These are phyloP conservation scores for Ambrosiella cleistominuta DNA, from an alignment of 2,329 filamentous ascomycete genomes.

Conservation along the genomic window DNA sequence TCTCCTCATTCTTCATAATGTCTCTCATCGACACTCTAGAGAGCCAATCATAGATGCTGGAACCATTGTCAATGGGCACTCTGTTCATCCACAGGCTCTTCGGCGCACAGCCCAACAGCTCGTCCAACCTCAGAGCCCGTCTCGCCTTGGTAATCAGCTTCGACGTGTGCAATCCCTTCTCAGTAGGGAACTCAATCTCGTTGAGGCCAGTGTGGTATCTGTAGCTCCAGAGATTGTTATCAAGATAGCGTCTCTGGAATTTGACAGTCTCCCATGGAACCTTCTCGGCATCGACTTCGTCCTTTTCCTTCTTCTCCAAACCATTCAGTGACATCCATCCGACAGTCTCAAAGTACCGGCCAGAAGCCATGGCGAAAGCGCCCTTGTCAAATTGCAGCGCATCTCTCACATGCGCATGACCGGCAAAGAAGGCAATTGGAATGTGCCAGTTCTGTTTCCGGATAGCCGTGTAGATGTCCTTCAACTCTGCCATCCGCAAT, in stretches of 20 bases:
- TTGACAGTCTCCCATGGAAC: conserved; percentile 24
- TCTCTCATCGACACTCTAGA: conserved; percentile 57
- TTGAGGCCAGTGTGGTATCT: conserved; percentile 65
- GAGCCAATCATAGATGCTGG: conserved; percentile 71
- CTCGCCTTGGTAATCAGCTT: conserved; percentile 52
- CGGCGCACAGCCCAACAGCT: conserved; percentile 68
- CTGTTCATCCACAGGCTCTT: conserved; percentile 67
- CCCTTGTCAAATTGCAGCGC: conserved; percentile 62
- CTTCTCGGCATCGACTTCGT: conserved; percentile 17
- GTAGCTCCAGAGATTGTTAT: conserved; percentile 78
- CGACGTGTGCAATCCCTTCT: conserved; percentile 55
- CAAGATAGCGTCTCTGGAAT: conserved; percentile 73
- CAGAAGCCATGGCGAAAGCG: conserved; percentile 66
- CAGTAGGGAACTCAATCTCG: conserved; percentile 54
- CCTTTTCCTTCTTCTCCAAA: conserved; percentile 21
- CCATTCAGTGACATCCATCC: conserved; percentile 82
- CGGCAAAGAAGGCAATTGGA: conserved; percentile 82
- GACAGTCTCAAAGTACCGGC: conserved; percentile 86
- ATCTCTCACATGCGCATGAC: conserved; percentile 79
- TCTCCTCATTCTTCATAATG: conserved; percentile 37
- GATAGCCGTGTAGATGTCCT: conserved; percentile 60
- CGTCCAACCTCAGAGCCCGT: conserved; percentile 51
- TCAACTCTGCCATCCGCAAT: conserved; percentile 63
- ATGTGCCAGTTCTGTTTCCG: conserved; percentile 59
- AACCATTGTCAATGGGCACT: conserved; percentile 50